Evolutionary conservation across 176 grass and related monocot genomes (phyloP), one percentile per base, ranked within the genome.

Genomic region (Chloris gayana): DNA sequence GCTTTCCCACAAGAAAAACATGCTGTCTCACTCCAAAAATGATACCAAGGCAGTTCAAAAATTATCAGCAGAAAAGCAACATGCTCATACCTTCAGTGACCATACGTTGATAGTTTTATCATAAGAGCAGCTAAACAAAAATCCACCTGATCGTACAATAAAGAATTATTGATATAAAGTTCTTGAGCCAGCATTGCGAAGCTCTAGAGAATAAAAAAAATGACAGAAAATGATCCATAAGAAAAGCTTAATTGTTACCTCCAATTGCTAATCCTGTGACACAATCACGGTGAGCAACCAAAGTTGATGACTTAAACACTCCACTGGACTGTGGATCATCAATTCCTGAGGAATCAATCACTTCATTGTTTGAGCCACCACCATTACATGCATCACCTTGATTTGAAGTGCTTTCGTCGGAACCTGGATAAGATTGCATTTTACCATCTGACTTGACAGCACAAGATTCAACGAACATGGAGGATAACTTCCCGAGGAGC

Each of bases 21-120:
- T 72, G 53, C 4, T 70, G 4, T 76, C 0, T 72, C 76, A 45
- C 27, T 82, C 65, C 44, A 70, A 84, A n/a, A 78, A 85, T 63
- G 69, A 27, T 46, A 64, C 49, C 53, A 34, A 65, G 10, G 53
- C 53, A 65, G 10, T 44, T 64, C 38, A 41, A 14, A 70, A 34
- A 27, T 30, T 68, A 45, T 50, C 62, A 69, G 69, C 62, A 79
- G 34, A 61, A 80, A 45, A 85, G 64, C 37, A 62, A 77, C 41
- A 82, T 59, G 22, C 76, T 57, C 49, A 37, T 92, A 95, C 96
- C 92, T 95, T 78, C 42, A 95, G 72, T 71, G 96, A 95, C 96
- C 92, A 98, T 65, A 98, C 79, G 53, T 89, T 95, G 86, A 95
- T 98, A 60, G 90, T 95, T 86, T 98, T 98, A 79, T 98, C 96